These are phyloP conservation scores for Myriosclerotinia scirpicola DNA, from an alignment of 2,329 filamentous ascomycete genomes.

Conservation along the genomic window DNA sequence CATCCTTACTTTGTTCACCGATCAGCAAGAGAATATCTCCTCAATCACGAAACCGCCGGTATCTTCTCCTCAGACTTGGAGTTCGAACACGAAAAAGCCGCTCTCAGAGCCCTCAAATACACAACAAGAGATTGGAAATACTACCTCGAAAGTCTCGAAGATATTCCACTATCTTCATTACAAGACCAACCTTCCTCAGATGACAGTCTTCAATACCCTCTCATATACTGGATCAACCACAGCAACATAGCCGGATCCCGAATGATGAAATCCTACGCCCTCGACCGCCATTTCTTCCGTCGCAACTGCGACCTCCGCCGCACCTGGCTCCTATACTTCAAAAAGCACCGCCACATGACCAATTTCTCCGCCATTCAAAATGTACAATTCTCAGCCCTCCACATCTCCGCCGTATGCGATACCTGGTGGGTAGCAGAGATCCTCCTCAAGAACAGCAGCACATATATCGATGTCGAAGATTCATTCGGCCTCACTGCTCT, in stretches of 20 bases:
- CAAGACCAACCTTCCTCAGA: slow-evolving; percentile 24
- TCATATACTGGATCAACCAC: slow-evolving; percentile 23
- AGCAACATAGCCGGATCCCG: slow-evolving; percentile 21
- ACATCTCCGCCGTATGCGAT: slow-evolving; percentile 21
- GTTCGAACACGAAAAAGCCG: slow-evolving; percentile 23
- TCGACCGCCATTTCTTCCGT: slow-evolving; percentile 21
- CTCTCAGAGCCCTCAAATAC: slow-evolving; percentile 22
- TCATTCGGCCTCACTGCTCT: slow-evolving; percentile 21
- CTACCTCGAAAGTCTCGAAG: slow-evolving; percentile 23
- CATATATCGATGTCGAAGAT: slow-evolving; percentile 21
- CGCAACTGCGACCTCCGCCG: slow-evolving; percentile 21
- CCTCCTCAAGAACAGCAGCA: slow-evolving; percentile 20
- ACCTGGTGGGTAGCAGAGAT: slow-evolving; percentile 23
- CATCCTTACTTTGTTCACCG: slow-evolving; percentile 22
- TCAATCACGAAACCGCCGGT: slow-evolving; percentile 21
- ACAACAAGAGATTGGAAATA: slow-evolving; percentile 23
- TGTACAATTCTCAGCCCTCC: slow-evolving; percentile 21
- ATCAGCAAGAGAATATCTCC: slow-evolving; percentile 23
- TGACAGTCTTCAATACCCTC: slow-evolving; percentile 23
- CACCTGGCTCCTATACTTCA: slow-evolving; percentile 24
- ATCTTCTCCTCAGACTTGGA: slow-evolving; percentile 23
- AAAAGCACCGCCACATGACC: slow-evolving; percentile 24
- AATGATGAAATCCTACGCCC: slow-evolving; percentile 21
- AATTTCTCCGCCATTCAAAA: slow-evolving; percentile 26
- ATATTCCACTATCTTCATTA: slow-evolving; percentile 20